phyloP scores from a whole-genome alignment of 495 filamentous ascomycete genomes.

The Penicillium macrosclerotiorum region DNA sequence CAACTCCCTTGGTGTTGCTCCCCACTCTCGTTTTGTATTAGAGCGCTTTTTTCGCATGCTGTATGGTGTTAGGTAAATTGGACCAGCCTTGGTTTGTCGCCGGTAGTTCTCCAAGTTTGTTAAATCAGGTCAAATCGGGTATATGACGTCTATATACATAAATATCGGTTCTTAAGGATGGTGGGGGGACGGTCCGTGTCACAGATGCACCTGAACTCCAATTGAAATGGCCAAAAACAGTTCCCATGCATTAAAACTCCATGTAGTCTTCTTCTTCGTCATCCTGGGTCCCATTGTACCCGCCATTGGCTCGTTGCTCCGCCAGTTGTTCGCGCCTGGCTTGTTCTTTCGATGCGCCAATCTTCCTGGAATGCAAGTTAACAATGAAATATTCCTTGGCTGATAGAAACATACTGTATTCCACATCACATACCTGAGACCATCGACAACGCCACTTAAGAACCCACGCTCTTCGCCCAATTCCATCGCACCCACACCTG shows the following conservation, averaged over 20 bases:
- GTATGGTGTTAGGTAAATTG: slow-evolving; percentile 40
- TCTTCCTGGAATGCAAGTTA: slow-evolving; percentile 33
- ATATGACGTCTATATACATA: slow-evolving; percentile 38
- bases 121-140: slow-evolving; percentile 28
- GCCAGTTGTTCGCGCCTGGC: slow-evolving; percentile 47
- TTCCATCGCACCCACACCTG: slow-evolving; percentile 89
- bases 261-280: slow-evolving; percentile 49
- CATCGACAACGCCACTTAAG: slow-evolving; percentile 81
- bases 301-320: slow-evolving; percentile 40
- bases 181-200: slow-evolving; percentile 16
- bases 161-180: slow-evolving; percentile 22
- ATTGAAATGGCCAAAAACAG: slow-evolving; percentile 10
- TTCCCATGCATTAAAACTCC: slow-evolving; percentile 38
- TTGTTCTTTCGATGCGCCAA: slow-evolving; percentile 49
- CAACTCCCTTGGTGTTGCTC: not conserved
- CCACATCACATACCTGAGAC: slow-evolving; percentile 55
- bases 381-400: too few relatives aligned
- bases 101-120: slow-evolving; percentile 13
- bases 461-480: slow-evolving; percentile 83
- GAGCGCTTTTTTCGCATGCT: slow-evolving; percentile 35
- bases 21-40: slow-evolving; percentile 24
- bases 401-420: too few relatives aligned
- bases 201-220: slow-evolving; percentile 29
- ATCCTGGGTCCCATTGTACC: slow-evolving; percentile 40
- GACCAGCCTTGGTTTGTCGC: slow-evolving; percentile 24